These are phyloP conservation scores for Chaetomiaceae sp. DNA, from an alignment of 2,329 filamentous ascomycete species.

Conservation along the genomic window DNA sequence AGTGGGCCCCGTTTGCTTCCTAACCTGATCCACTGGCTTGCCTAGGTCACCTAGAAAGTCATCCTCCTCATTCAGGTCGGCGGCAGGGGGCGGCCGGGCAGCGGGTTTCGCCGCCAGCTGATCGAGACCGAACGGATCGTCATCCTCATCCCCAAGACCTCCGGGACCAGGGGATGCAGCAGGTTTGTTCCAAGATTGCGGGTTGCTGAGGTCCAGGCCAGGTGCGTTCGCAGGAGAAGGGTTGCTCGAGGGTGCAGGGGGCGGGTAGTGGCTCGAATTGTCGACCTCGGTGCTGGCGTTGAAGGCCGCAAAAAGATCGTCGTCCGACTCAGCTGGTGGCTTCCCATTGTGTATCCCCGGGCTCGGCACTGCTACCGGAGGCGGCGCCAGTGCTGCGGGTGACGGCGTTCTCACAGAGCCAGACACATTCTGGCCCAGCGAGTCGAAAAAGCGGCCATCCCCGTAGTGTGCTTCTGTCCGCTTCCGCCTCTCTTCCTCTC, in stretches of 20 bases:
- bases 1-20: conserved; percentile 22
- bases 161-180: conserved; percentile 25
- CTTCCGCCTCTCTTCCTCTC: conserved; percentile 67
- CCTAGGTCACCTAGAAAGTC: conserved; percentile 61
- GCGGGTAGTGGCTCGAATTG: conserved; percentile 59
- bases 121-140: conserved; percentile 81
- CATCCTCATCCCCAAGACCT: conserved; percentile 58
- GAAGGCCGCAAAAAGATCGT: conserved; percentile 63
- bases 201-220: conserved; percentile 46
- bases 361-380: conserved; percentile 14
- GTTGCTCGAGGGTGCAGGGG: conserved; percentile 38
- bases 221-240: conserved; percentile 41
- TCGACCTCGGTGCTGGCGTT: conserved; percentile 61
- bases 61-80: conserved; percentile 45
- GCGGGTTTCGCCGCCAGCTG: conserved; percentile 46
- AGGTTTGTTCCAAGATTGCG: conserved; percentile 47
- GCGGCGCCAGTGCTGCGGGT: conserved; percentile 31
- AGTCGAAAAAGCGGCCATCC: conserved; percentile 69
- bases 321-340: conserved; percentile 41
- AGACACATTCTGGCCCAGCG: conserved; percentile 48
- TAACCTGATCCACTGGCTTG: conserved; percentile 58
- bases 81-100: conserved; percentile 22
- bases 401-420: conserved; percentile 38
- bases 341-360: conserved; percentile 26
- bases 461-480: conserved; percentile 74